A percentile compares a stretch with the other conserved stretches of the same genome.
Conservation (phyloP, 768 basidiomycete species). For the Boletus insuetus region DNA sequence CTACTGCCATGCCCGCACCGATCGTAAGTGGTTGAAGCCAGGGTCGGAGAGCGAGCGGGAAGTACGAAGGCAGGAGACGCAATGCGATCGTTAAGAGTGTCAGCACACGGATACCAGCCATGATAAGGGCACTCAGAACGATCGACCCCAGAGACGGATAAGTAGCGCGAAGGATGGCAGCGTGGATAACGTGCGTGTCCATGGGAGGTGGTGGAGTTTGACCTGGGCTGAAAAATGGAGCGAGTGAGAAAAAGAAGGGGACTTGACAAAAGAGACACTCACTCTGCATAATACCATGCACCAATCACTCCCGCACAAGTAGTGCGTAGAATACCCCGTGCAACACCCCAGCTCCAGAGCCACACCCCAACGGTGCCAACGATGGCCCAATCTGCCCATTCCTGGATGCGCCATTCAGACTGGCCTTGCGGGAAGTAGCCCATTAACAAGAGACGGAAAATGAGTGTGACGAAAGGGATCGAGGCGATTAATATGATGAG, state of each 20-base stretch:
- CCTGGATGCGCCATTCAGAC: constrained; percentile 52
- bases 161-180: constrained; percentile 73
- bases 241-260: constrained; percentile 1
- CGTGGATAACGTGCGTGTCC: constrained; percentile 72
- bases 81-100: constrained; percentile 48
- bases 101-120: constrained; percentile 66
- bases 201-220: constrained; percentile 41
- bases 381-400: constrained; percentile 77
- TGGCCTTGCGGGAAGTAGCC: constrained; percentile 50
- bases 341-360: constrained; percentile 78
- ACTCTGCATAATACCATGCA: constrained; percentile 86
- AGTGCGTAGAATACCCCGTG: constrained; percentile 74
- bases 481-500: constrained; percentile 63
- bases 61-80: constrained; percentile 54
- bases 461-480: constrained; percentile 75
- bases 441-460: constrained; percentile 73
- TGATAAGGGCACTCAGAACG: constrained; percentile 70
- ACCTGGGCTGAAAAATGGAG: constrained; percentile 18
- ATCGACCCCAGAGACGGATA: constrained; percentile 82
- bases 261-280: constrained; percentile 18
- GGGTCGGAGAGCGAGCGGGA: constrained; percentile 40
- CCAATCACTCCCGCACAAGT: constrained; percentile 82
- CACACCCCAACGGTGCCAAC: constrained; percentile 49
- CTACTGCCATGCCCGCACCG: constrained; percentile 37
- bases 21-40: constrained; percentile 40